A percentile compares a stretch with the other conserved stretches of the same genome.
These are phyloP conservation scores for Russula brevipes DNA, from an alignment of 768 basidiomycete genomes.

Conservation along the genomic window DNA sequence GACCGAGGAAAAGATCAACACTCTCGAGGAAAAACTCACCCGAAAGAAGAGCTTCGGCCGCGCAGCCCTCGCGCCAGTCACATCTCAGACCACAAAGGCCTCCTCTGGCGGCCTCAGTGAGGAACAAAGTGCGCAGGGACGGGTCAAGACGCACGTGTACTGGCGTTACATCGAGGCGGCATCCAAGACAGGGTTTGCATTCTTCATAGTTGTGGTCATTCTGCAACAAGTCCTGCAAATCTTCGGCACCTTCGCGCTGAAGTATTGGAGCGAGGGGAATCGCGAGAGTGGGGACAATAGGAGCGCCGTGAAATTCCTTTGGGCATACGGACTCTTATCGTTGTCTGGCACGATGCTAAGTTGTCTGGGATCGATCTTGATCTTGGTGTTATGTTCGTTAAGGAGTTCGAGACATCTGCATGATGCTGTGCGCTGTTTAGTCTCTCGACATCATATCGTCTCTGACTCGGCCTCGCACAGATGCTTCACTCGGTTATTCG, in stretches of 20 bases:
- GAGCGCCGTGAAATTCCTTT: conserved; percentile 52
- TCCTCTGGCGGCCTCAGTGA: conserved; percentile 48
- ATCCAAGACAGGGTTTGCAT: conserved; percentile 61
- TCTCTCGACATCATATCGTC: not conserved
- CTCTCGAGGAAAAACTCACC: conserved; percentile 45
- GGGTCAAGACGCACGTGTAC: conserved; percentile 76
- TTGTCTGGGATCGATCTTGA: conserved; percentile 52
- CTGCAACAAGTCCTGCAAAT: conserved; percentile 57
- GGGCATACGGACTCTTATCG: conserved; percentile 66
- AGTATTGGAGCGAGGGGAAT: conserved; percentile 81
- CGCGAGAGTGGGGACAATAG: conserved; percentile 50
- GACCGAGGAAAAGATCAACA: conserved; percentile 15
- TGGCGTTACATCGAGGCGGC: conserved; percentile 72
- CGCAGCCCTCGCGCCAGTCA: conserved; percentile 44
- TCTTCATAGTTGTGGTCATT: conserved; percentile 50
- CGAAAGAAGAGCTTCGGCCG: conserved; percentile 55
- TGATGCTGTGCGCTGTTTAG: conserved; percentile 50
- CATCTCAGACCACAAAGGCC: conserved; percentile 35
- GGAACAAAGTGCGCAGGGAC: conserved; percentile 76
- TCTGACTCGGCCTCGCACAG: conserved; percentile 34
- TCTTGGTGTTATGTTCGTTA: conserved; percentile 75
- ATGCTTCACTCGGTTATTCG: conserved; percentile 78
- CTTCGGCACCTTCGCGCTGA: conserved; percentile 58
- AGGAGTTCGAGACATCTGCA: conserved; percentile 72
- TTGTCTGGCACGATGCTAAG: conserved; percentile 50